Conservation (phyloP, 208 protist genomes). For the Leishmania lainsoni region DNA sequence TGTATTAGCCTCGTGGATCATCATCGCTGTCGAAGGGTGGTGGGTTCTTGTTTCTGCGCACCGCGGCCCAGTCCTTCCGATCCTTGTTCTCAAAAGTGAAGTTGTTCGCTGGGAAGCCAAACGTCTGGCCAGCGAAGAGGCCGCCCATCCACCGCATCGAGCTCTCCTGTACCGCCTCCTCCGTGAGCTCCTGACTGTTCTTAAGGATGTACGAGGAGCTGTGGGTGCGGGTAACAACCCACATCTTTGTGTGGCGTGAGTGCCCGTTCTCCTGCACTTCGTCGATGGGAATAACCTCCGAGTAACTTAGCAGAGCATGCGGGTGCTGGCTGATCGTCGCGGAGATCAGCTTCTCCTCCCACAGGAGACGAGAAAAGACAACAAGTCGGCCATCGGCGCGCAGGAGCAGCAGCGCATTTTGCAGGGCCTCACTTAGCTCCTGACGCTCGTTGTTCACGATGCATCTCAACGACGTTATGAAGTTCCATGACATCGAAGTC, state of each 20-base stretch:
- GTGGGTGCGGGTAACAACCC: slow-evolving; percentile 59
- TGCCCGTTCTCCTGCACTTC: slow-evolving; percentile 69
- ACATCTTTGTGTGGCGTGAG: slow-evolving; percentile 87
- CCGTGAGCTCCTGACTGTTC: slow-evolving; percentile 62
- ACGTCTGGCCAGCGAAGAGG: slow-evolving; percentile 77
- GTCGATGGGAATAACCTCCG: slow-evolving; percentile 54
- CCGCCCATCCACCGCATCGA: slow-evolving; percentile 78
- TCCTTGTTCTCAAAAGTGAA: slow-evolving; percentile 81
- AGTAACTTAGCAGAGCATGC: slow-evolving; percentile 81
- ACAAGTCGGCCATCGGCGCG: slow-evolving; percentile 75
- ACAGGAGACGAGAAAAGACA: slow-evolving; percentile 67
- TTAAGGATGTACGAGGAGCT: slow-evolving; percentile 73
- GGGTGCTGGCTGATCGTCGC: slow-evolving; percentile 67
- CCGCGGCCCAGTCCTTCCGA: slow-evolving; percentile 43
- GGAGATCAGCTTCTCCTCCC: slow-evolving; percentile 82
- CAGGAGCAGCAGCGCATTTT: slow-evolving; percentile 74
- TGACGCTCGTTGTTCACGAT: slow-evolving; percentile 83
- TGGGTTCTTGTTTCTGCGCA: slow-evolving; percentile 44
- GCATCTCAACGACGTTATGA: slow-evolving; percentile 78
- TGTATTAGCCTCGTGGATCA: slow-evolving; percentile 20
- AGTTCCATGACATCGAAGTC: slow-evolving; percentile 85
- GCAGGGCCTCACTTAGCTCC: slow-evolving; percentile 68
- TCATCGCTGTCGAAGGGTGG: slow-evolving; percentile 73
- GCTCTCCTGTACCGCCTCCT: slow-evolving; percentile 71
- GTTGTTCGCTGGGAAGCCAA: slow-evolving; percentile 88